Evolutionary conservation across 441 rosid genomes (phyloP).

Genomic region (Gossypium davidsonii): DNA sequence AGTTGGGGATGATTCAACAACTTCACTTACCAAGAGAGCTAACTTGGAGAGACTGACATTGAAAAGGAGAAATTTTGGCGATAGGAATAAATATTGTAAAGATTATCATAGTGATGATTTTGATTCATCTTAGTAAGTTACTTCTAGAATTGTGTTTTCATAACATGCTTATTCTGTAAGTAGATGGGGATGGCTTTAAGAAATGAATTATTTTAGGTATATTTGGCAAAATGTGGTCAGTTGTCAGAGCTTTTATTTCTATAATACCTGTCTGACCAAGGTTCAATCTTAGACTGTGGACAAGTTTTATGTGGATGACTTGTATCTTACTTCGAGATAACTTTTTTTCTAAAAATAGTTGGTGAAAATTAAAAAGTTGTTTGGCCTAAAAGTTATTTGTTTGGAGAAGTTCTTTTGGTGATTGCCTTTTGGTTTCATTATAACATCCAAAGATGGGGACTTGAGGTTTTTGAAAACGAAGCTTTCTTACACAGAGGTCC

Average conservation of each 20-base stretch:
- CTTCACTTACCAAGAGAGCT: not conserved
- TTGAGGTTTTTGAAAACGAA: not conserved
- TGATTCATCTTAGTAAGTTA: not conserved
- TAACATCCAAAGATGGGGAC: not conserved
- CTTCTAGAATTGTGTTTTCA: not conserved
- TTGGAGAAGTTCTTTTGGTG: not conserved
- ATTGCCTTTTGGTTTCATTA: conserved; percentile 2
- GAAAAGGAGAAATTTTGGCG: not conserved
- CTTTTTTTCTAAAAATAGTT: not conserved
- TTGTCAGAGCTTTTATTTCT: not conserved
- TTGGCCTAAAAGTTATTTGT: not conserved
- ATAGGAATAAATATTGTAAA: not conserved
- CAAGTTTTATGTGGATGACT: not conserved
- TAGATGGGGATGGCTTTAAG: not conserved
- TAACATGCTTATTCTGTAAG: not conserved
- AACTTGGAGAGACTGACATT: not conserved
- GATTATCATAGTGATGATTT: not conserved
- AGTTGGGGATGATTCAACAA: not conserved
- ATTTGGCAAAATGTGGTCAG: not conserved
- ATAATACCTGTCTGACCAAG: not conserved
- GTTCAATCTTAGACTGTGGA: not conserved
- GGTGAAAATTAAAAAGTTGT: not conserved
- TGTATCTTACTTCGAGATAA: not conserved
- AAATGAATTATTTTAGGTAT: not conserved
- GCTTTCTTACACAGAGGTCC: not conserved